A percentile compares a stretch with the other conserved stretches of the same genome.
These are phyloP conservation scores for Silene coronaria DNA, from an alignment of 179 eudicot species.

Conservation along the genomic window DNA sequence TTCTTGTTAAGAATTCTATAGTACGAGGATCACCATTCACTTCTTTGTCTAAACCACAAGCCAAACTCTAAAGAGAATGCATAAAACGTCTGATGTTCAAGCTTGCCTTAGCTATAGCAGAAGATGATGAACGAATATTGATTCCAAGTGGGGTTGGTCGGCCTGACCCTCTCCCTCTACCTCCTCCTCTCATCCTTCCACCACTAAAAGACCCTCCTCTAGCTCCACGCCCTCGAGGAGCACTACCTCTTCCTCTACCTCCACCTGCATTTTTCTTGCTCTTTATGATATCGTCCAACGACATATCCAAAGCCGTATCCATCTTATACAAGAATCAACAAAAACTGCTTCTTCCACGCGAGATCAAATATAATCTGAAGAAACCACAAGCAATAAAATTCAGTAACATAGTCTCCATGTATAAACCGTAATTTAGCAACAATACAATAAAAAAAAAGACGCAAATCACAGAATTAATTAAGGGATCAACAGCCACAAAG, in stretches of 20 bases:
- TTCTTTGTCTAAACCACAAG: constrained; percentile 28
- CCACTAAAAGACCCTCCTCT: constrained; percentile 51
- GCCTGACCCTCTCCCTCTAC: constrained; percentile 38
- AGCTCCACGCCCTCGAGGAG: constrained; percentile 53
- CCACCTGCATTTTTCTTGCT: constrained; percentile 32
- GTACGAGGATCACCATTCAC: constrained; percentile 30
- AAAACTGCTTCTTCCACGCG: neutral
- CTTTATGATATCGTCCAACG: constrained; percentile 36
- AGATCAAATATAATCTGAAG: constrained; percentile 4
- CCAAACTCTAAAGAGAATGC: constrained; percentile 44
- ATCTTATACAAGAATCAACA: constrained; percentile 7
- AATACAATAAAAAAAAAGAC: neutral
- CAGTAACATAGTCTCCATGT: neutral
- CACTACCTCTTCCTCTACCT: constrained; percentile 57
- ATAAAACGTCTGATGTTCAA: constrained; percentile 57
- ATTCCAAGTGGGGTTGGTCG: constrained; percentile 57
- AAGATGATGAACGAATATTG: constrained; percentile 65
- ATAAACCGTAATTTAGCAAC: neutral
- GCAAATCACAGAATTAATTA: no score
- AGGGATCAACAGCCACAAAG: no score
- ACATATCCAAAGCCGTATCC: constrained; percentile 39
- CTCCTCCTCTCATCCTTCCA: constrained; percentile 46
- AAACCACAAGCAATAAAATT: neutral
- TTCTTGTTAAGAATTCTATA: constrained; percentile 26
- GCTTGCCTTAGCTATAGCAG: constrained; percentile 95